phyloP scores from a whole-genome alignment of 2,329 filamentous ascomycete species.

The Ceratocystis colombiana region DNA sequence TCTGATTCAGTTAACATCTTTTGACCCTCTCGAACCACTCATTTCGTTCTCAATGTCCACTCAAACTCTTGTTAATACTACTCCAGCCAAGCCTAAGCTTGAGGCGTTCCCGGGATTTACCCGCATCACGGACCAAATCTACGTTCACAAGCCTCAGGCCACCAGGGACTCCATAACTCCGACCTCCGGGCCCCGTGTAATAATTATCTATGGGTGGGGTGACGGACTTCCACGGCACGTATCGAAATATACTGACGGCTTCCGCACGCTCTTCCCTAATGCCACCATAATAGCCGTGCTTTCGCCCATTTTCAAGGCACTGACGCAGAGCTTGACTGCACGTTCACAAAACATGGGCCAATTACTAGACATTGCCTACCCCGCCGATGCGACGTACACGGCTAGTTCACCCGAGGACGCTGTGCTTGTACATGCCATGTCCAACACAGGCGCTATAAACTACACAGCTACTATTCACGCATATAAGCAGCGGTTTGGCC shows the following conservation, averaged over 20 bases:
- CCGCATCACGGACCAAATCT: constrained; percentile 40
- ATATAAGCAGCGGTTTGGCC: constrained; percentile 35
- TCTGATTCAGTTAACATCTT: too few species aligned
- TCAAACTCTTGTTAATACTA: constrained; percentile 1
- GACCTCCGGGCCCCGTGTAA: constrained; percentile 34
- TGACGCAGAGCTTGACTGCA: constrained; percentile 37
- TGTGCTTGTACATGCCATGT: constrained; percentile 46
- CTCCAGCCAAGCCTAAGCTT: constrained; percentile 23
- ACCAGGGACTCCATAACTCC: constrained; percentile 17
- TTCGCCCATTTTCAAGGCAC: constrained; percentile 38
- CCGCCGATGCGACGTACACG: constrained; percentile 21
- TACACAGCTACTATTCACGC: constrained; percentile 41
- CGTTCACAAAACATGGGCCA: constrained; percentile 40
- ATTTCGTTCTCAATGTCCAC: not conserved
- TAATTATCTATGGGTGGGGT: constrained; percentile 50
- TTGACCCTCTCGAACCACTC: too few species aligned
- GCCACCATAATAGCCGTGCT: constrained; percentile 44
- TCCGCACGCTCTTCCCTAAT: constrained; percentile 41
- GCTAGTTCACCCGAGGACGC: constrained; percentile 29
- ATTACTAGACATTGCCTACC: constrained; percentile 36
- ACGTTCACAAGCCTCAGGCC: constrained; percentile 34
- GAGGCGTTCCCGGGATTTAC: constrained; percentile 38
- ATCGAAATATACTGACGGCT: constrained; percentile 46
- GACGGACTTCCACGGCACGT: constrained; percentile 47
- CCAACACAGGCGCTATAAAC: constrained; percentile 49